phyloP scores from a whole-genome alignment of 257 asterid species.

The Nyctanthes arbortristis region DNA sequence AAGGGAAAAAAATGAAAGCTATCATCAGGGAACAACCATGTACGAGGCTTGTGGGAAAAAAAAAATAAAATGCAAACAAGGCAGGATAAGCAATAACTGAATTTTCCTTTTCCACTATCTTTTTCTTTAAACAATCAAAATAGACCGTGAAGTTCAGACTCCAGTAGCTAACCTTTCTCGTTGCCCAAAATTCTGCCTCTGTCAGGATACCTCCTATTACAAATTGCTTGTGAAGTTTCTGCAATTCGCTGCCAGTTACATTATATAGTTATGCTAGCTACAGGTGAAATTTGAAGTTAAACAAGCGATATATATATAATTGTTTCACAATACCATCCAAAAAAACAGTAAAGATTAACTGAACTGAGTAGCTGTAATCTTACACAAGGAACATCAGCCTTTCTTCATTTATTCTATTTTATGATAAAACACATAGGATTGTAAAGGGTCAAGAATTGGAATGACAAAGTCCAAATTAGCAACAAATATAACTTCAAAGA shows the following conservation, averaged over 20 bases:
- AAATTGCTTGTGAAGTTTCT: constrained; percentile 85
- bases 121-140: constrained; percentile 1
- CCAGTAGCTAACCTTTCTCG: constrained; percentile 77
- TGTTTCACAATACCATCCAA: background rate
- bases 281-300: constrained; percentile 16
- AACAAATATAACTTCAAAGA: background rate
- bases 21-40: background rate
- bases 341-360: background rate
- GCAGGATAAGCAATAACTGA: background rate
- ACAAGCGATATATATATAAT: background rate
- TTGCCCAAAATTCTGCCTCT: constrained; percentile 97
- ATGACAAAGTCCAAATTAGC: background rate
- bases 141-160: constrained; percentile 16
- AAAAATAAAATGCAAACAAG: constrained; percentile 3
- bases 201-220: constrained; percentile 77
- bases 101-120: constrained; percentile 16
- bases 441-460: background rate
- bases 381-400: background rate
- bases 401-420: background rate
- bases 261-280: constrained; percentile 41
- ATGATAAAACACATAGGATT: background rate
- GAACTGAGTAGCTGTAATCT: background rate
- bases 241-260: constrained; percentile 81
- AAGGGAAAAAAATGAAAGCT: background rate
- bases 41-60: background rate